A percentile compares a stretch with the other conserved stretches of the same genome.
Evolutionary conservation across 1,284 basidiomycete species (phyloP).

Genomic region (Ceratobasidium sp.): DNA sequence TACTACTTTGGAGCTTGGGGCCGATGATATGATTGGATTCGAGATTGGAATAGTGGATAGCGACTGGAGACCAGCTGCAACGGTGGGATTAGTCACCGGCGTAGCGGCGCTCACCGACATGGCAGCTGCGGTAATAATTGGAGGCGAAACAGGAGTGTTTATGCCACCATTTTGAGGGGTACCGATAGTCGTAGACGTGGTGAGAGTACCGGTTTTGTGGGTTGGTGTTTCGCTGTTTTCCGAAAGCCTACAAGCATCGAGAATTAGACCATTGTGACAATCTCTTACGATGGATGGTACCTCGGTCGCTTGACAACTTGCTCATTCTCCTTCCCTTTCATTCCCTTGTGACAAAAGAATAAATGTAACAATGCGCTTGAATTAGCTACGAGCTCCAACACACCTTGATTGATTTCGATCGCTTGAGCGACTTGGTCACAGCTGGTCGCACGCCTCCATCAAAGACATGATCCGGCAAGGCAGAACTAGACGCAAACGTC

Average conservation of each 20-base stretch:
- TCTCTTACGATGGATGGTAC: background rate
- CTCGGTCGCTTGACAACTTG: slow-evolving; percentile 34
- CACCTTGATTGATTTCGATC: slow-evolving; percentile 79
- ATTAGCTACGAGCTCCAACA: slow-evolving; percentile 45
- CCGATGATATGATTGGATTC: slow-evolving; percentile 26
- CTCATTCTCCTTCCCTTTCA: slow-evolving; percentile 36
- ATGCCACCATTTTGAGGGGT: background rate
- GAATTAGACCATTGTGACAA: background rate
- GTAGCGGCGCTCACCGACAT: slow-evolving; percentile 36
- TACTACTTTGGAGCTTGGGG: background rate
- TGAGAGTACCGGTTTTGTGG: background rate
- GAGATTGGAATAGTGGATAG: slow-evolving; percentile 30
- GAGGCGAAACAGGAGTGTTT: slow-evolving; percentile 9
- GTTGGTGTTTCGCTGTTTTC: slow-evolving; percentile 14
- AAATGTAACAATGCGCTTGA: slow-evolving; percentile 3
- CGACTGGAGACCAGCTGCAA: slow-evolving; percentile 37
- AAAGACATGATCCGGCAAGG: slow-evolving; percentile 82
- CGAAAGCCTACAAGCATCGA: background rate
- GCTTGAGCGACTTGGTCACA: slow-evolving; percentile 65
- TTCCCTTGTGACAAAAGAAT: slow-evolving; percentile 26
- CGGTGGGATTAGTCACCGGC: slow-evolving; percentile 35
- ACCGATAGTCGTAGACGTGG: background rate
- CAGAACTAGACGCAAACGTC: slow-evolving; percentile 55
- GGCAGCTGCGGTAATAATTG: slow-evolving; percentile 19
- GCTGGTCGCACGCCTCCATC: slow-evolving; percentile 75